A percentile compares a stretch with the other conserved stretches of the same genome.
Evolutionary conservation across 768 basidiomycete species (phyloP).

Genomic region (Hericium rajendrae): DNA sequence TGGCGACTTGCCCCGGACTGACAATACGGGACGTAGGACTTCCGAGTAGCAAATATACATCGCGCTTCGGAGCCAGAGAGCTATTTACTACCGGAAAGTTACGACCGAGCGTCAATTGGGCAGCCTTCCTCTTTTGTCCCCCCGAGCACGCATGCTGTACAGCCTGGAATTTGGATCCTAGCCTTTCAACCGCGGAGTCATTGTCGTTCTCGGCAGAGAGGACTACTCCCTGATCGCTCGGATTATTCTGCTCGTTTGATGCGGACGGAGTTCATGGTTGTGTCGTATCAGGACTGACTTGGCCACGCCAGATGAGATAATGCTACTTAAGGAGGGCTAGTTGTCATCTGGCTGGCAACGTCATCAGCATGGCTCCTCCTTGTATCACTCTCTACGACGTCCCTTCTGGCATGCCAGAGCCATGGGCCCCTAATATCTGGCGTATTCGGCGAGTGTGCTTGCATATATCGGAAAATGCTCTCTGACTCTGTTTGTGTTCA

Average conservation of each 20-base stretch:
- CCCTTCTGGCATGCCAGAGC: slow-evolving; percentile 46
- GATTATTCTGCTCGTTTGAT: background rate
- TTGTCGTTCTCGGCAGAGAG: background rate
- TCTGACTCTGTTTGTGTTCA: too few species aligned
- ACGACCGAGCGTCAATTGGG: background rate
- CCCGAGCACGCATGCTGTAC: background rate
- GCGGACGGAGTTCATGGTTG: background rate
- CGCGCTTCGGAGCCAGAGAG: background rate
- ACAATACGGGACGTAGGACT: background rate
- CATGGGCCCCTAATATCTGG: slow-evolving; percentile 77
- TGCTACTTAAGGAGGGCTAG: background rate
- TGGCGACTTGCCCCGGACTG: background rate
- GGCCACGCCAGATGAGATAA: background rate
- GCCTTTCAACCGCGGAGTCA: background rate
- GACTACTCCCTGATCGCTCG: background rate
- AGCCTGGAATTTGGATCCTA: background rate
- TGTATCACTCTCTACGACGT: slow-evolving; percentile 60
- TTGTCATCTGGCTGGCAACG: background rate
- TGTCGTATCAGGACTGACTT: background rate
- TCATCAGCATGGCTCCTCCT: slow-evolving; percentile 23
- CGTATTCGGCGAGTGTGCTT: slow-evolving; percentile 41
- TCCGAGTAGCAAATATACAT: background rate
- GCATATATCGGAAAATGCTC: background rate
- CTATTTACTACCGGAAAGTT: too few species aligned
- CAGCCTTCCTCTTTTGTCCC: background rate